Percentiles rank a stretch among this genome's conserved stretches.
Conservation (phyloP, 768 basidiomycete genomes). For the Leccinum barrowsii region DNA sequence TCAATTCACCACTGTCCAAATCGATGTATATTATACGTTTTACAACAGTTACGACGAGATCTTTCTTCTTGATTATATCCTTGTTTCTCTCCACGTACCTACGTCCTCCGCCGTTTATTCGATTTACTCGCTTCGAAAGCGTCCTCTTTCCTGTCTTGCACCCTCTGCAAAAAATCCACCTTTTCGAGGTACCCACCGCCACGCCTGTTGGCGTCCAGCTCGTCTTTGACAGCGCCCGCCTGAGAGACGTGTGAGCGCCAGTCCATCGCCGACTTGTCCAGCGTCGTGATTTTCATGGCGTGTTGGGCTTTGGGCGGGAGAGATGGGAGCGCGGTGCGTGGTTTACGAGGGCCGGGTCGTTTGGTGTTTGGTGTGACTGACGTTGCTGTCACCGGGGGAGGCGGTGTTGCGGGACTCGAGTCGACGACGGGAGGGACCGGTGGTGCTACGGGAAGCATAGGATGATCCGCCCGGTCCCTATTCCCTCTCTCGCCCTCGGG, state of each 20-base stretch:
- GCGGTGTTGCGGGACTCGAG: neutral
- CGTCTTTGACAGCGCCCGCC: conserved; percentile 51
- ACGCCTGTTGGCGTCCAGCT: conserved; percentile 69
- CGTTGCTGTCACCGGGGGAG: neutral
- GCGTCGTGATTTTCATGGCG: conserved; percentile 74
- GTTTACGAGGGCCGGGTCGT: conserved; percentile 64
- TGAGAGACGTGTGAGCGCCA: conserved; percentile 68
- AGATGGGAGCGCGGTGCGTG: conserved; percentile 53
- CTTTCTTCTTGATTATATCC: neutral
- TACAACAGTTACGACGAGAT: neutral
- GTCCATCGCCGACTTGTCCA: conserved; percentile 86
- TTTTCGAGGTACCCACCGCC: conserved; percentile 83
- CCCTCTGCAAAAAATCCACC: conserved; percentile 76
- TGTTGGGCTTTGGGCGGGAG: conserved; percentile 49
- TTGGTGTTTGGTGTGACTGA: conserved; percentile 19
- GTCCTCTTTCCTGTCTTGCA: conserved; percentile 68
- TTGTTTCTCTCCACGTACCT: neutral
- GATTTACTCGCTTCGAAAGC: conserved; percentile 54
- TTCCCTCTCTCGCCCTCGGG: no score
- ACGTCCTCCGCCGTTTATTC: conserved; percentile 45
- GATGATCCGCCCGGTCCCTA: neutral
- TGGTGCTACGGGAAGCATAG: neutral
- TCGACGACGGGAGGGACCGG: neutral
- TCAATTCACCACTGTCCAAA: neutral
- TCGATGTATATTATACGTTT: conserved; percentile 9